Conservation (phyloP, 805 yeast genomes). For the Pichia cephalocereana region DNA sequence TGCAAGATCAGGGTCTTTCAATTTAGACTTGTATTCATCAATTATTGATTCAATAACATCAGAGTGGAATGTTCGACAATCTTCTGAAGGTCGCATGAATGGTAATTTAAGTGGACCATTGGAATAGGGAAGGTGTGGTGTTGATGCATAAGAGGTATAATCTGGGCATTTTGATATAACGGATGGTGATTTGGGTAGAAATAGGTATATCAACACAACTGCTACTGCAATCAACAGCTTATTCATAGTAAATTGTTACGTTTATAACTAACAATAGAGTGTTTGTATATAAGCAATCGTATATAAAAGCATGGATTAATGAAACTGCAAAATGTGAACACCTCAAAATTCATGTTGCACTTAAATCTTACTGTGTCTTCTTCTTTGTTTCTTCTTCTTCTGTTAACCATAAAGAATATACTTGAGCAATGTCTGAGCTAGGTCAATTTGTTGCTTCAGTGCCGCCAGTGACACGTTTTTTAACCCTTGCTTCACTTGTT, state of each 20-base stretch:
- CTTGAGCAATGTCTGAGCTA: slow-evolving; percentile 22
- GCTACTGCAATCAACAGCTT: not conserved
- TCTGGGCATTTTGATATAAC: not conserved
- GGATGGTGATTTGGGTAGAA: not conserved
- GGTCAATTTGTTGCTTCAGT: slow-evolving; percentile 33
- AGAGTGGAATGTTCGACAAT: slow-evolving; percentile 69
- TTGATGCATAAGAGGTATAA: slow-evolving; percentile 51
- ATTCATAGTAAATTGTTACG: not conserved
- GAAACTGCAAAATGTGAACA: too few relatives aligned
- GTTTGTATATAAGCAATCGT: too few relatives aligned
- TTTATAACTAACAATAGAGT: too few relatives aligned
- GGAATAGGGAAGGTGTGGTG: slow-evolving; percentile 48
- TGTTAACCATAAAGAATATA: too few relatives aligned
- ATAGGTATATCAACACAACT: not conserved
- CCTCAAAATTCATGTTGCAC: too few relatives aligned
- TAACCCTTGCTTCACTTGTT: slow-evolving; percentile 40
- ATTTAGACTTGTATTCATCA: slow-evolving; percentile 36
- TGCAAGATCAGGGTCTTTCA: slow-evolving; percentile 58
- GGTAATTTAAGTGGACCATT: slow-evolving; percentile 50
- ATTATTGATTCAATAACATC: slow-evolving; percentile 53
- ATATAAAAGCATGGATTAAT: too few relatives aligned
- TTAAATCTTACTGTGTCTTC: too few relatives aligned
- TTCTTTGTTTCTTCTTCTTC: too few relatives aligned
- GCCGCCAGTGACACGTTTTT: slow-evolving; percentile 55
- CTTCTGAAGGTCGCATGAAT: slow-evolving; percentile 62